A percentile compares a stretch with the other conserved stretches of the same genome.
Evolutionary conservation across 2,329 filamentous ascomycete genomes (phyloP).

Genomic region (Arthrobotrys conoides): DNA sequence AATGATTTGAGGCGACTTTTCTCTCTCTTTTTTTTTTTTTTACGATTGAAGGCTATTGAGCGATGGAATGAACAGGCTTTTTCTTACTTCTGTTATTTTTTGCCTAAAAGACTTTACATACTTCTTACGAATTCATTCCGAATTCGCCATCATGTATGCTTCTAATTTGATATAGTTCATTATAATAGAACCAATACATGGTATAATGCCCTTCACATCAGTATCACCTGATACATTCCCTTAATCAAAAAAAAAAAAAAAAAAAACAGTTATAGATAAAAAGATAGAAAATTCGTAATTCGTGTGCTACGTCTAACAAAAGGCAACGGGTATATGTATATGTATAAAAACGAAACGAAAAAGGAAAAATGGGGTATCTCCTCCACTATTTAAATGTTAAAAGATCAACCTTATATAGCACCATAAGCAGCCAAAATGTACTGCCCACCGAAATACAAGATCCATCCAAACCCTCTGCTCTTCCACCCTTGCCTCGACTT

Average conservation of each 20-base stretch:
- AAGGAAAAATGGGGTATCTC: not conserved
- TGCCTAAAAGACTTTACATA: not conserved
- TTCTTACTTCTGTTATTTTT: not conserved
- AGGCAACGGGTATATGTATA: slow-evolving; percentile 23
- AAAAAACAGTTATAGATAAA: too few species aligned
- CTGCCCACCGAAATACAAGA: slow-evolving; percentile 56
- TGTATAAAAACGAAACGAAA: not conserved
- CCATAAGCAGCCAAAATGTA: slow-evolving; percentile 50
- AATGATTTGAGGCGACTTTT: not conserved
- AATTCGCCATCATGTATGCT: slow-evolving; percentile 8
- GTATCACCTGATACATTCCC: not conserved
- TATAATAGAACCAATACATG: slow-evolving; percentile 17
- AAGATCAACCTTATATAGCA: slow-evolving; percentile 4
- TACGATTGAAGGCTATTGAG: not conserved
- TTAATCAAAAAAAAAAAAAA: not conserved
- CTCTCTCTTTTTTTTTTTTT: too few species aligned
- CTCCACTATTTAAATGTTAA: not conserved
- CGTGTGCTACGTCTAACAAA: not conserved
- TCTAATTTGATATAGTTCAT: slow-evolving; percentile 8
- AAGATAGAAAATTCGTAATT: slow-evolving; percentile 20
- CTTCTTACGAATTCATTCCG: not conserved
- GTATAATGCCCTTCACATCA: not conserved
- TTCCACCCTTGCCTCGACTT: slow-evolving; percentile 46
- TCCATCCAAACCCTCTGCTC: slow-evolving; percentile 53
- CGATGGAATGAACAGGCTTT: not conserved